Percentiles rank a stretch among this genome's conserved stretches.
These are phyloP conservation scores for Camelina laxa DNA, from an alignment of 345 rosid species.

Conservation along the genomic window DNA sequence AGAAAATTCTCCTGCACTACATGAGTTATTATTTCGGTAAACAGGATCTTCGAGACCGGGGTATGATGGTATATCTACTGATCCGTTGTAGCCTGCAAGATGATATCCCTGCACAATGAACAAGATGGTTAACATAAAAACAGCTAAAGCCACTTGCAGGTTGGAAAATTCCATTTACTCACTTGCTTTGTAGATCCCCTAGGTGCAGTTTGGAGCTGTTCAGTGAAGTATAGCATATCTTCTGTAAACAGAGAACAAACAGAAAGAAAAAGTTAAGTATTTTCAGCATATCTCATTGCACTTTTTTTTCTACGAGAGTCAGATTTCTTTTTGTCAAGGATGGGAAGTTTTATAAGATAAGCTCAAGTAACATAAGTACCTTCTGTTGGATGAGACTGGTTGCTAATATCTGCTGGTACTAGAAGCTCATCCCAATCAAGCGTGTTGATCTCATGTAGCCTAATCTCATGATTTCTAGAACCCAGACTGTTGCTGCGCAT, in stretches of 20 bases:
- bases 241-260: constrained; percentile 51
- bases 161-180: constrained; percentile 40
- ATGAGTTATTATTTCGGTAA: constrained; percentile 42
- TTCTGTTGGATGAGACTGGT: constrained; percentile 46
- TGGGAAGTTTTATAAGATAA: neutral
- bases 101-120: constrained; percentile 38
- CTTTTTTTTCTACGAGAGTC: neutral
- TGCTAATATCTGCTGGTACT: constrained; percentile 56
- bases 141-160: constrained; percentile 13
- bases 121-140: constrained; percentile 31
- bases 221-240: constrained; percentile 51
- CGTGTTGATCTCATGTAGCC: constrained; percentile 88
- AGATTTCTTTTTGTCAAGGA: constrained; percentile 3
- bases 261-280: constrained; percentile 5
- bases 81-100: constrained; percentile 35
- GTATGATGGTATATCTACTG: constrained; percentile 28
- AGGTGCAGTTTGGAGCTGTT: constrained; percentile 50
- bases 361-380: constrained; percentile 49
- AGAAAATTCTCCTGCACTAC: constrained; percentile 45
- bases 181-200: constrained; percentile 54
- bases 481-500: constrained; percentile 54
- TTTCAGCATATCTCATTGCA: constrained; percentile 19
- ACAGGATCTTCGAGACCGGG: constrained; percentile 36
- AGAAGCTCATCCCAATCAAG: constrained; percentile 98
- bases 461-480: constrained; percentile 65